Conservation (phyloP, 78 protist genomes). For the Isochrysis galbana region DNA sequence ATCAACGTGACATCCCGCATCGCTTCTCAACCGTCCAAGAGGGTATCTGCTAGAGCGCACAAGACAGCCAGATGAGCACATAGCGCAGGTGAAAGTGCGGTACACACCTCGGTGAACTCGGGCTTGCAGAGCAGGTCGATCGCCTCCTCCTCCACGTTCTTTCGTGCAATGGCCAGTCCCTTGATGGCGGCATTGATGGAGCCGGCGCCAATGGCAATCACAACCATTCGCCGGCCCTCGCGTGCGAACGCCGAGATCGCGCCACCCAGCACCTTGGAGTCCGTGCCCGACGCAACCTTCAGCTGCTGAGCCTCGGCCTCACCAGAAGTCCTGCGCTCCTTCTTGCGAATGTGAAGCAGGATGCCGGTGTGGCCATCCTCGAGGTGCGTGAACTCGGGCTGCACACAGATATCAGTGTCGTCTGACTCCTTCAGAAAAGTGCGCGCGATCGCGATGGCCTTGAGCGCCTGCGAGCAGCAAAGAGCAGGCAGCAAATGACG, state of each 20-base stretch:
- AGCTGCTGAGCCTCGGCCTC: neutral
- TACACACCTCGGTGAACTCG: neutral
- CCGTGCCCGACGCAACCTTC: neutral
- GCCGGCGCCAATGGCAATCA: neutral
- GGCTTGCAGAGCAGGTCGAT: conserved; percentile 1
- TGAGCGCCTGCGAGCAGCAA: too few species aligned
- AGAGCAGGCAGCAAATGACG: too few species aligned
- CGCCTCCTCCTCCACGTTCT: conserved; percentile 12
- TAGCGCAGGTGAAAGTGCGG: too few species aligned
- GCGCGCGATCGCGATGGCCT: conserved; percentile 12
- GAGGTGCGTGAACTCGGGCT: neutral
- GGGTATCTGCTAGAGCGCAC: too few species aligned
- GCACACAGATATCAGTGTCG: neutral
- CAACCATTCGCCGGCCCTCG: neutral
- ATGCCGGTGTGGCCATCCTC: neutral
- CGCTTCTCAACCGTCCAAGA: too few species aligned
- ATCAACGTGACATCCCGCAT: too few species aligned
- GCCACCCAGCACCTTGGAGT: conserved; percentile 11
- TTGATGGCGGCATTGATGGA: neutral
- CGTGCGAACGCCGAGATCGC: neutral
- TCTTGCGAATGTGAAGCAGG: neutral
- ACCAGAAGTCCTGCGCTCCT: neutral
- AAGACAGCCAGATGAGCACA: too few species aligned
- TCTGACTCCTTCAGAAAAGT: neutral
- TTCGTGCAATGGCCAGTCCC: conserved; percentile 12